Evolutionary conservation across 2,329 filamentous ascomycete genomes (phyloP).

Genomic region (Botryotinia convoluta): DNA sequence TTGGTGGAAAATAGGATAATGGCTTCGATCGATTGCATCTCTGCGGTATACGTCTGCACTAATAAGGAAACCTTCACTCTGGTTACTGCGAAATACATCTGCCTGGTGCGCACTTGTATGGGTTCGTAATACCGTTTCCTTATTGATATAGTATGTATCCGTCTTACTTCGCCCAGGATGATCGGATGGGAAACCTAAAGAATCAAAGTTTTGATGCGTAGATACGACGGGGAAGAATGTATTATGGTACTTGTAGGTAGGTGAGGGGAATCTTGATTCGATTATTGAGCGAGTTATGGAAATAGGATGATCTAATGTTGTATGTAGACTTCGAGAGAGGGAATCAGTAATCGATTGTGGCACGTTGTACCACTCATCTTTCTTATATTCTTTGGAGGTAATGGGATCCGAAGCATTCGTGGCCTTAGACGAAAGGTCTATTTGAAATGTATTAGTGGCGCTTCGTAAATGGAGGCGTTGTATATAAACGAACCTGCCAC

Average conservation of each 20-base stretch:
- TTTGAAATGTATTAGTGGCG: background rate
- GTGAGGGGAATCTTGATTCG: conserved; percentile 76
- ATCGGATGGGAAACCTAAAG: conserved; percentile 83
- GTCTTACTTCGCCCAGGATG: conserved; percentile 84
- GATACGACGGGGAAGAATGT: conserved; percentile 79
- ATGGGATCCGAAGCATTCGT: conserved; percentile 21
- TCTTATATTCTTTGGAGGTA: conserved; percentile 56
- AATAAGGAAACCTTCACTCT: conserved; percentile 79
- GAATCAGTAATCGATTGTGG: conserved; percentile 71
- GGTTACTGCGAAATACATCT: conserved; percentile 71
- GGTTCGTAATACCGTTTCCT: conserved; percentile 78
- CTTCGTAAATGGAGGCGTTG: background rate
- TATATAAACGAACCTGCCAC: conserved; percentile 25
- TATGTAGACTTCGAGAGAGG: conserved; percentile 76
- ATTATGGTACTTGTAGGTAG: conserved; percentile 74
- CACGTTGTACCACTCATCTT: conserved; percentile 83
- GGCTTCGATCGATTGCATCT: conserved; percentile 90
- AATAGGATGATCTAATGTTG: conserved; percentile 87
- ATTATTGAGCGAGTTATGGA: conserved; percentile 89
- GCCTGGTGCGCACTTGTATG: conserved; percentile 94
- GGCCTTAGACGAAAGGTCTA: background rate
- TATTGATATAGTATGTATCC: conserved; percentile 95
- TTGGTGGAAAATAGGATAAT: conserved; percentile 97
- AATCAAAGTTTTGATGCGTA: conserved; percentile 89
- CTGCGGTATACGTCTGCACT: conserved; percentile 92